Conservation (phyloP, 768 basidiomycete genomes). For the Thelephora aurantiotincta region DNA sequence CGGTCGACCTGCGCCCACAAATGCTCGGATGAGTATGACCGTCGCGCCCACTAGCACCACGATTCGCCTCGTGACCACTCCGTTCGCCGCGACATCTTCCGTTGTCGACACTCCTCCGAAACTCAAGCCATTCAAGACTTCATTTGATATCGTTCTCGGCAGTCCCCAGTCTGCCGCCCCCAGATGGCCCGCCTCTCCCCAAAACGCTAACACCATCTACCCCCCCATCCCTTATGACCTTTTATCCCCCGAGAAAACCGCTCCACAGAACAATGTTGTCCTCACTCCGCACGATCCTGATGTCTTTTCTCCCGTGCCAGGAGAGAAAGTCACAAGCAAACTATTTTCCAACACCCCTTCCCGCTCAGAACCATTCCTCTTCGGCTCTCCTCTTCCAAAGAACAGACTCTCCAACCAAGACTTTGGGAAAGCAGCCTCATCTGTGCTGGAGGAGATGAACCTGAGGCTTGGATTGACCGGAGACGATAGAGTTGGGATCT, state of each 20-base stretch:
- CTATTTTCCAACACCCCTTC: constrained; percentile 5
- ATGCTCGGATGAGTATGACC: constrained; percentile 49
- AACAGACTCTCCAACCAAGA: constrained; percentile 49
- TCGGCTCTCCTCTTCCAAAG: constrained; percentile 61
- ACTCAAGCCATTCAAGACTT: constrained; percentile 49
- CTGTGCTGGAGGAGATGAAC: constrained; percentile 76
- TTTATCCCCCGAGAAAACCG: constrained; percentile 15
- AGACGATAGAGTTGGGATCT: constrained; percentile 30
- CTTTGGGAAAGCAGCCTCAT: constrained; percentile 52
- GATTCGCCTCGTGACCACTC: constrained; percentile 26
- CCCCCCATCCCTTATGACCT: constrained; percentile 23
- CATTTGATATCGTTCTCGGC: constrained; percentile 51
- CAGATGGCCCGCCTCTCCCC: constrained; percentile 29
- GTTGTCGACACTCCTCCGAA: constrained; percentile 33
- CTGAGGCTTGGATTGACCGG: constrained; percentile 46
- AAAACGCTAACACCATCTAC: constrained; percentile 18
- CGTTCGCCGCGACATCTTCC: constrained; percentile 7
- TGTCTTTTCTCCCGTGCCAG: constrained; percentile 26
- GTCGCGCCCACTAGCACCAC: constrained; percentile 21
- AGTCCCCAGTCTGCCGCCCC: constrained; percentile 25
- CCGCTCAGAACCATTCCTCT: constrained; percentile 45
- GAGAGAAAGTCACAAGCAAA: neutral
- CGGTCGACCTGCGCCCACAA: constrained; percentile 44
- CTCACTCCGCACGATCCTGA: constrained; percentile 15
- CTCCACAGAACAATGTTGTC: constrained; percentile 21